A percentile compares a stretch with the other conserved stretches of the same genome.
Evolutionary conservation across 768 basidiomycete species (phyloP).

Genomic region (Clathrus columnatus): DNA sequence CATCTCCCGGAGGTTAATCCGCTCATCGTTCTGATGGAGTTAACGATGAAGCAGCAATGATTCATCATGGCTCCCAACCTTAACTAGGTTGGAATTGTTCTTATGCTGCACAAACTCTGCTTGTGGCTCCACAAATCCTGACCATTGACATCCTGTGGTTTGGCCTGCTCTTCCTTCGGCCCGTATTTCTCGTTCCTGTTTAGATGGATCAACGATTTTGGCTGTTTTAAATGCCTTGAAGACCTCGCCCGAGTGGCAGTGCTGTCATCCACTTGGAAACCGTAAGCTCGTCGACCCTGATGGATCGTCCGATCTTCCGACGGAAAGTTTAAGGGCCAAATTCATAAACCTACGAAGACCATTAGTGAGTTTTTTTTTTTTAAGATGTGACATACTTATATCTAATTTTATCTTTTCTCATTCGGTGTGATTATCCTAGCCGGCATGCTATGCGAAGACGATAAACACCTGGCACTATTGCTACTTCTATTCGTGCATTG

Average conservation of each 20-base stretch:
- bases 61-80: constrained; percentile 99
- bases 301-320: constrained; percentile 97
- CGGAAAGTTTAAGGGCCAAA: constrained; percentile 96
- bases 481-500: constrained; percentile 98
- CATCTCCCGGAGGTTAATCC: constrained; percentile 99
- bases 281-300: constrained; percentile 99
- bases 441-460: constrained; percentile 65
- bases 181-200: constrained; percentile 97
- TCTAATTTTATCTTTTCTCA: background rate
- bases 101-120: constrained; percentile 82
- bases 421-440: constrained; percentile 90
- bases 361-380: constrained; percentile 59
- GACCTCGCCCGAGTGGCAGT: constrained; percentile 96
- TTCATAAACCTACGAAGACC: constrained; percentile 98
- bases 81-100: constrained; percentile 75
- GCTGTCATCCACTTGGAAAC: constrained; percentile 65
- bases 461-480: constrained; percentile 99
- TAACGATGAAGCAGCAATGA: constrained; percentile 58
- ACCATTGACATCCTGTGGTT: constrained; percentile 96
- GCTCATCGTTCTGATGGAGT: constrained; percentile 85
- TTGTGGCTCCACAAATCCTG: constrained; percentile 94
- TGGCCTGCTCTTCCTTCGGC: constrained; percentile 94
- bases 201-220: constrained; percentile 97
- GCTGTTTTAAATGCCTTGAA: constrained; percentile 92
- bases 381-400: constrained; percentile 9